Base-by-base conservation (phyloP, 1,284 basidiomycete genomes). In the Peniophora sp. region DNA sequence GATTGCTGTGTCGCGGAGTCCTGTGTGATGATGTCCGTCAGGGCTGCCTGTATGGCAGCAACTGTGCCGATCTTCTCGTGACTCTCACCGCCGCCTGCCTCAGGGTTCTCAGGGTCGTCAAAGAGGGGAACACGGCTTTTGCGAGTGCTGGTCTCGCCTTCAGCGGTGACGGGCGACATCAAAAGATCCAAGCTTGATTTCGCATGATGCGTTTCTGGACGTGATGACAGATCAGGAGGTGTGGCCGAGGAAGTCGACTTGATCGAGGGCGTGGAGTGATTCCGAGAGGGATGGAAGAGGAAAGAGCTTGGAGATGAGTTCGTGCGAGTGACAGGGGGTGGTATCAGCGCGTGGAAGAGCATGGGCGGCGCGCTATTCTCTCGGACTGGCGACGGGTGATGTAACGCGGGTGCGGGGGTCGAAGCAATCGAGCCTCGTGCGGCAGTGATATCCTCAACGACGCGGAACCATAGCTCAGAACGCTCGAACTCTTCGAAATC, bases 31-130 rank as follows among this genome's bases (percentile, higher is more conserved):
- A 98, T 97, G 62, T 93, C 91, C 15, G 88, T 94, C 53, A 98
- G 72, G 1, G 95, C 95, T 3, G 92, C 90, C 60, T 95, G 92
- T 20, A 97, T 93, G 3, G 92, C 93, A 57, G 93, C 91, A 79
- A 97, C 95, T 34, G 91, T 76, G 1, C 65, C 63, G 8, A 17
- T n/a, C 37, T 41, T 41, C 37, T 41, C 37, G 50, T 69, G 68
- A 10, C 73, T 70, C 62, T 91, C 83, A 49, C 88, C 83, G 3
- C 76, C 72, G 48, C 77, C 78, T 51, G 74, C 71, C 42, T 74
- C 75, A 3, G 58, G 62, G 51, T 88, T 83, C 51, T 85, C 80
- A 0, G 83, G 81, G 56, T 88, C 86, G 56, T 86, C 79, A 57
- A 92, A 92, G n/a, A 92, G 70, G 2, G 89, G 89, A 1, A 86